Base-by-base conservation (phyloP, 495 filamentous ascomycete genomes). In the Lophium mytilinum region DNA sequence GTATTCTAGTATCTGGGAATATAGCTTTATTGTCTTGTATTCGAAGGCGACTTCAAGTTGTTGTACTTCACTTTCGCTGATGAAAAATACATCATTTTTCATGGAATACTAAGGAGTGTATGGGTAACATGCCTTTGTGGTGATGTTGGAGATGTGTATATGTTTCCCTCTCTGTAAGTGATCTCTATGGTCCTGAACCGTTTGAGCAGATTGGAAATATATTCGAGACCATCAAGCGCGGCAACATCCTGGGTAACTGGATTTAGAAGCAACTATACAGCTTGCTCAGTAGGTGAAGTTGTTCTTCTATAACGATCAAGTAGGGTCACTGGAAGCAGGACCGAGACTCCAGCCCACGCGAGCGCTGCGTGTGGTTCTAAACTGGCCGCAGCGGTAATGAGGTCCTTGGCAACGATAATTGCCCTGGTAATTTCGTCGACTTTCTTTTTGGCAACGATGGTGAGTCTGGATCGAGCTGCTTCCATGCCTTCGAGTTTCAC, bases 181-280 rank as follows among this genome's bases (percentile, higher is more conserved):
- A 47, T 47, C 43, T 47, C 43, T 19, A 47, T 47, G 43, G 21
- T 19, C 43, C 43, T n/a, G 21, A 47, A 47, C n/a, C 43, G n/a
- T 4, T 6, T n/a, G 43, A 47, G 43, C n/a, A 47, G 43, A 47
- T 47, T n/a, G 4, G 43, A 47, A 47, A 47, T 47, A n/a, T 47
- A 47, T 18, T 47, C 14, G 19, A 47, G 43, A 47, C 43, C 43
- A 47, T 47, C 43, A 47, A 47, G 15, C 15, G 43, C 43, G 43
- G 3, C 43, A 47, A 47, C 19, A n/a, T 47, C 43, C 43, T 47
- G 43, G 15, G 18, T 21, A 47, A 9, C 43, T 47, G 43, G 43
- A 47, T 47, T 47, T 18, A 47, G 19, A 47, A 47, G 43, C 21
- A 47, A 47, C 43, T 47, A 47, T 47, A 47, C n/a, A 47, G 43